Base-by-base conservation (phyloP, 2,329 filamentous ascomycete species). In the Colletotrichum tropicicola region DNA sequence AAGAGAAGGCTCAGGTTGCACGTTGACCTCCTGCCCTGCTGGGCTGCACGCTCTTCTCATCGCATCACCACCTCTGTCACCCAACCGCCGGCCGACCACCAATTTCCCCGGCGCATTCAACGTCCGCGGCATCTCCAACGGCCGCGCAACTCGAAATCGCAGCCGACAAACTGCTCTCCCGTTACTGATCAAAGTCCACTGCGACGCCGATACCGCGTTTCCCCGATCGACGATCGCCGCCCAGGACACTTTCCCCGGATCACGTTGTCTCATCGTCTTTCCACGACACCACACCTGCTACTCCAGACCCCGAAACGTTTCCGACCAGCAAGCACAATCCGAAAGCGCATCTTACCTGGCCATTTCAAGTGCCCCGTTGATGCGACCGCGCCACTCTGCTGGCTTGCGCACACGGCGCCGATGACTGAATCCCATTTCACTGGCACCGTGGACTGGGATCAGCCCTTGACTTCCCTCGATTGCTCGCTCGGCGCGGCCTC, bases 351-450 rank as follows among this genome's bases (percentile, higher is more conserved):
- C 37, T 15, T 17, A 19, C 6, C 25, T 13, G 10, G 13, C 6
- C 7, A 51, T 5, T 6, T 17, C 12, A 12, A 23, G 57, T 28
- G 25, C 28, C 41, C 19, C 17, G 63, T 66, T 47, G 52, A 66
- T 66, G 63, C 55, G 60, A 66, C 54, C 47, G 62, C 62, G 62
- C 57, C 43, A 39, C 32, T 23, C 47, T 35, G 12, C 21, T 41
- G 37, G 41, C 60, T 57, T 65, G 66, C 66, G 66, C 66, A 67
- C 54, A 32, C 15, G 64, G 66, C 65, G 66, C 65, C 56, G 59
- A 66, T 67, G 66, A 67, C 52, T 59, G 64, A 45, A 23, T 65
- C 52, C 47, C 39, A 23, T 51, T 58, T 55, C 27, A 25, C 41
- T 39, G 37, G 19, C 64, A 60, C 35, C 32, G 61, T 30, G 59